Conservation (phyloP, 495 filamentous ascomycete genomes). For the Aspergillus funiculosus region DNA sequence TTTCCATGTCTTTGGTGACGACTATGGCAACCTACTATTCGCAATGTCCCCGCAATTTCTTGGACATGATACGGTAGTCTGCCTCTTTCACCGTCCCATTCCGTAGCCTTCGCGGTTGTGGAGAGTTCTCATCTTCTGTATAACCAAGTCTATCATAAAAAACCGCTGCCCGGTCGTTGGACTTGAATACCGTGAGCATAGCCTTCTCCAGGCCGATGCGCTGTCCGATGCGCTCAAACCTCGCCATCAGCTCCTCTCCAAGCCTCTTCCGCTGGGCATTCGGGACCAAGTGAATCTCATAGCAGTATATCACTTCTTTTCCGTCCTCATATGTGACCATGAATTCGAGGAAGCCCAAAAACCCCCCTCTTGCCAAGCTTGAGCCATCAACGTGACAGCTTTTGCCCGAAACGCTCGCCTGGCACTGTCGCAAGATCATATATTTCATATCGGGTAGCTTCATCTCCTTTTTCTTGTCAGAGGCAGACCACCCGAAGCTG, state of each 20-base stretch:
- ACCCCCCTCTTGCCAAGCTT: neutral
- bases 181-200: constrained; percentile 79
- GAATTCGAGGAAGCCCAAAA: constrained; percentile 69
- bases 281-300: constrained; percentile 72
- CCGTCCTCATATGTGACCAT: constrained; percentile 79
- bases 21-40: no score
- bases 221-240: constrained; percentile 40
- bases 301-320: constrained; percentile 72
- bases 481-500: constrained; percentile 60
- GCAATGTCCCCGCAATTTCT: constrained; percentile 44
- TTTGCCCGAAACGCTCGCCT: constrained; percentile 4
- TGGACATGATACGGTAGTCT: constrained; percentile 71
- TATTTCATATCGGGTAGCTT: constrained; percentile 62
- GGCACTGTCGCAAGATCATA: constrained; percentile 47
- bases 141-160: constrained; percentile 72
- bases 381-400: neutral
- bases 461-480: constrained; percentile 72
- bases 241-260: constrained; percentile 36
- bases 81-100: constrained; percentile 57
- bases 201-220: constrained; percentile 54
- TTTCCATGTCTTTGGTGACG: neutral
- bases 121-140: constrained; percentile 59
- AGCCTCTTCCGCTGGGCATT: constrained; percentile 44
- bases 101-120: constrained; percentile 53
- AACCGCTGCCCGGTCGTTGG: constrained; percentile 52